These are phyloP conservation scores for Lachnellula subtilissima DNA, from an alignment of 2,329 filamentous ascomycete species.

Conservation along the genomic window DNA sequence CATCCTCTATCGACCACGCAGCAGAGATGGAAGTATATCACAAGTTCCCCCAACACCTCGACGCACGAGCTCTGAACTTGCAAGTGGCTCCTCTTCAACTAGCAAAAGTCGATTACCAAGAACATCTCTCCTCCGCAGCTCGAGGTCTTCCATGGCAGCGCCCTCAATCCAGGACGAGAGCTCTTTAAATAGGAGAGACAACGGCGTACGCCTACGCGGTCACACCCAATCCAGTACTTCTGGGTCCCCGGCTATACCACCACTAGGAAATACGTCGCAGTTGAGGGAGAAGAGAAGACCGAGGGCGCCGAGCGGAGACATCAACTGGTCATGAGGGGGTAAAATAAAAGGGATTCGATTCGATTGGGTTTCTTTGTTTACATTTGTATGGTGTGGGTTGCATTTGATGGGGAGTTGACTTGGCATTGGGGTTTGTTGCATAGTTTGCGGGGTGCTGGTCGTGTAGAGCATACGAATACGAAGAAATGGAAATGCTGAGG, in stretches of 20 bases:
- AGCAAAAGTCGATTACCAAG: constrained; percentile 31
- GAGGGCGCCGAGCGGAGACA: constrained; percentile 29
- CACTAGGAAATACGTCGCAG: constrained; percentile 20
- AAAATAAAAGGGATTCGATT: background rate
- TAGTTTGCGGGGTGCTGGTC: constrained; percentile 6
- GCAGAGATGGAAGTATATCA: constrained; percentile 23
- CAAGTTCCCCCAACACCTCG: constrained; percentile 14
- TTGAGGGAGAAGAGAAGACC: constrained; percentile 28
- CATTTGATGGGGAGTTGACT: constrained; percentile 10
- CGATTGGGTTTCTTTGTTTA: background rate
- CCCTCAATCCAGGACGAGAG: constrained; percentile 13
- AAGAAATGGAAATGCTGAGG: background rate
- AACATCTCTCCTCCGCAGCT: constrained; percentile 29
- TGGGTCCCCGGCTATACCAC: constrained; percentile 1
- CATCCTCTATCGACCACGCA: constrained; percentile 27
- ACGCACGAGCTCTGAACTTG: constrained; percentile 26
- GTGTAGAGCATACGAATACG: background rate
- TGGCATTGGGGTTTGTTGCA: constrained; percentile 4
- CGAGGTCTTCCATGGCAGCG: constrained; percentile 27
- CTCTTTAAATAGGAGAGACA: constrained; percentile 14
- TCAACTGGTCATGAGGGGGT: constrained; percentile 29
- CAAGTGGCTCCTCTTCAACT: constrained; percentile 14
- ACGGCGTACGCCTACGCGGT: constrained; percentile 18
- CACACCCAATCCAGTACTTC: constrained; percentile 18
- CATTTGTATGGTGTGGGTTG: constrained; percentile 1